phyloP scores from a whole-genome alignment of 352 stramenopile genomes.

The Phytopythium ostracodes region DNA sequence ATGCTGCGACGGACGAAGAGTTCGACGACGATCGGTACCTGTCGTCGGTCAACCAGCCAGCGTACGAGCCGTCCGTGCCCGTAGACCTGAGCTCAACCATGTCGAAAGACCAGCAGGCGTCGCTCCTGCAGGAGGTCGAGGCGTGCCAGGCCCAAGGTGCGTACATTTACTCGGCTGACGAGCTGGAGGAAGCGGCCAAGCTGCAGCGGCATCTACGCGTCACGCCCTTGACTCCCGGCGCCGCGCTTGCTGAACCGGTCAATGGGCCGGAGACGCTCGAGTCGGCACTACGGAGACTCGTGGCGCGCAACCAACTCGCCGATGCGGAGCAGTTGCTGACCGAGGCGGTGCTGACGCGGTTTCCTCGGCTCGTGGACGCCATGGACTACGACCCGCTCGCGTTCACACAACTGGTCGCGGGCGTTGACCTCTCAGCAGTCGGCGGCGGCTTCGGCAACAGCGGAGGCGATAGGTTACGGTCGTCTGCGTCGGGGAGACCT shows the following conservation, averaged over 20 bases:
- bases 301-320: slow-evolving; percentile 27
- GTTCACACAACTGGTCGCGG: slow-evolving; percentile 67
- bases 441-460: neutral
- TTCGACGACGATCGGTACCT: slow-evolving; percentile 12
- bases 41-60: slow-evolving; percentile 4
- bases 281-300: slow-evolving; percentile 24
- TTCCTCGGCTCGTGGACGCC: slow-evolving; percentile 64
- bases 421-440: slow-evolving; percentile 23
- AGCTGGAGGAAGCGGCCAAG: slow-evolving; percentile 50
- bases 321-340: slow-evolving; percentile 62
- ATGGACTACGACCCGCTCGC: slow-evolving; percentile 77
- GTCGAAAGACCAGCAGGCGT: slow-evolving; percentile 56
- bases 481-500: neutral
- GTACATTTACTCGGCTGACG: slow-evolving; percentile 81
- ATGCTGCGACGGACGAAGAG: slow-evolving; percentile 1
- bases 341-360: slow-evolving; percentile 58
- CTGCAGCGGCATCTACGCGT: slow-evolving; percentile 53
- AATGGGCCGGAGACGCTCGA: slow-evolving; percentile 10
- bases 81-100: slow-evolving; percentile 32
- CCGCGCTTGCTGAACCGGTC: neutral
- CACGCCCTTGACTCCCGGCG: slow-evolving; percentile 10
- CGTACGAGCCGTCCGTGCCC: slow-evolving; percentile 7
- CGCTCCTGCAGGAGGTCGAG: slow-evolving; percentile 60
- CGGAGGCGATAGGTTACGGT: neutral
- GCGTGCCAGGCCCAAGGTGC: slow-evolving; percentile 36